phyloP scores from a whole-genome alignment of 495 filamentous ascomycete species.

The Ascobolus immersus region DNA sequence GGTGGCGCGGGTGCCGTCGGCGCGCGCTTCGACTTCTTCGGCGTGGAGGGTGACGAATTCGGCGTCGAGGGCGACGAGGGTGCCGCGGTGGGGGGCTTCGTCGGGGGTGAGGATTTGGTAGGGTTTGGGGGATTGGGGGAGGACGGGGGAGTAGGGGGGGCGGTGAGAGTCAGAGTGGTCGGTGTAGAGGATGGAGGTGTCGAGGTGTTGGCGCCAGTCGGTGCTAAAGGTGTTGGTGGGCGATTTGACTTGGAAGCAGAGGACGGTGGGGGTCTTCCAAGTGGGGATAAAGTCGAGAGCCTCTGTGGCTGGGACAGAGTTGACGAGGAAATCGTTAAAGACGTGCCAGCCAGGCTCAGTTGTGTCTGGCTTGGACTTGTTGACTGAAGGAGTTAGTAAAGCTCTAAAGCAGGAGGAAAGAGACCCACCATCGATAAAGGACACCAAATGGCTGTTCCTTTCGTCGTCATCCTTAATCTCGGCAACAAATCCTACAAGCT shows the following conservation, averaged over 20 bases:
- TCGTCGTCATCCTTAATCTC: slow-evolving; percentile 64
- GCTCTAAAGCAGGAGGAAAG: not conserved
- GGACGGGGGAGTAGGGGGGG: slow-evolving; percentile 17
- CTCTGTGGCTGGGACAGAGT: slow-evolving; percentile 49
- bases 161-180: slow-evolving; percentile 18
- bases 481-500: slow-evolving; percentile 69
- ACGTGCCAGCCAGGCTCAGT: slow-evolving; percentile 55
- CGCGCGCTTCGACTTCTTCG: slow-evolving; percentile 78
- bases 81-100: slow-evolving; percentile 43
- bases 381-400: slow-evolving; percentile 25
- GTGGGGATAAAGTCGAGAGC: slow-evolving; percentile 63
- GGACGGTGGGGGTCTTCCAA: slow-evolving; percentile 75
- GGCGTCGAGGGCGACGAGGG: slow-evolving; percentile 69
- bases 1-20: slow-evolving; percentile 63
- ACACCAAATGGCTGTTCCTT: slow-evolving; percentile 74
- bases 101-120: slow-evolving; percentile 29
- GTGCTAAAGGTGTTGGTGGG: slow-evolving; percentile 53
- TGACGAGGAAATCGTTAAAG: slow-evolving; percentile 91
- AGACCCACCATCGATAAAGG: slow-evolving; percentile 49
- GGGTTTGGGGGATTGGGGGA: slow-evolving; percentile 3
- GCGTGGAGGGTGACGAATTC: slow-evolving; percentile 83
- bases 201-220: slow-evolving; percentile 58
- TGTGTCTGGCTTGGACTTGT: slow-evolving; percentile 34
- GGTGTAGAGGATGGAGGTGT: slow-evolving; percentile 58
- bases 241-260: slow-evolving; percentile 58